Percentiles rank a stretch among this genome's conserved stretches.
These are phyloP conservation scores for Hypocreales sp. DNA, from an alignment of 2,329 filamentous ascomycete species.

Conservation along the genomic window DNA sequence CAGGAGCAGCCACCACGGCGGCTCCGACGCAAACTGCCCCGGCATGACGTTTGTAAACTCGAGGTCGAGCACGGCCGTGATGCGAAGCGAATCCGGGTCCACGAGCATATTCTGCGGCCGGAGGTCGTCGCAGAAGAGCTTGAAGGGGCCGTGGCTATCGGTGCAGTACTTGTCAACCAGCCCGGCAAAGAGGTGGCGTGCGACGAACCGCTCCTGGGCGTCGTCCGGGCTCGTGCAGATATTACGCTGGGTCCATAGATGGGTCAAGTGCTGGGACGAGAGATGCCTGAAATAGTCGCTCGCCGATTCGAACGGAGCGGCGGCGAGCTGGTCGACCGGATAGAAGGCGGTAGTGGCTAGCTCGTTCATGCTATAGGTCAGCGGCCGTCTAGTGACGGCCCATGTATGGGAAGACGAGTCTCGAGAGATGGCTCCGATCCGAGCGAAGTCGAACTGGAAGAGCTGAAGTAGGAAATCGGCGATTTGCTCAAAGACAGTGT, in stretches of 20 bases:
- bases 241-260: conserved; percentile 15
- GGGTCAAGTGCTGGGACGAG: not conserved
- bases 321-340: conserved; percentile 3
- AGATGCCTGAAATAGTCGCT: not conserved
- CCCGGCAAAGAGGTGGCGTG: not conserved
- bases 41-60: conserved; percentile 26
- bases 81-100: conserved; percentile 16
- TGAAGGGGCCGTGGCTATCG: conserved; percentile 6
- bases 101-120: conserved; percentile 21
- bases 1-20: conserved; percentile 18
- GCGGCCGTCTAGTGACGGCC: not conserved
- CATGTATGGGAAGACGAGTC: not conserved
- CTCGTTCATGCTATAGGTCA: not conserved
- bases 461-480: not conserved
- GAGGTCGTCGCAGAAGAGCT: conserved; percentile 22
- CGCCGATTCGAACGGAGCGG: not conserved
- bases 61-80: conserved; percentile 21
- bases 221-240: conserved; percentile 11
- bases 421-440: not conserved
- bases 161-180: not conserved
- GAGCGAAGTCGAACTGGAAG: not conserved
- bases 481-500: not conserved
- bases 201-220: conserved; percentile 6
- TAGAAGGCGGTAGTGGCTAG: not conserved
- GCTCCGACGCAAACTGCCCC: conserved; percentile 18